These are phyloP conservation scores for Primulina eburnea DNA, from an alignment of 257 asterid genomes.

Conservation along the genomic window DNA sequence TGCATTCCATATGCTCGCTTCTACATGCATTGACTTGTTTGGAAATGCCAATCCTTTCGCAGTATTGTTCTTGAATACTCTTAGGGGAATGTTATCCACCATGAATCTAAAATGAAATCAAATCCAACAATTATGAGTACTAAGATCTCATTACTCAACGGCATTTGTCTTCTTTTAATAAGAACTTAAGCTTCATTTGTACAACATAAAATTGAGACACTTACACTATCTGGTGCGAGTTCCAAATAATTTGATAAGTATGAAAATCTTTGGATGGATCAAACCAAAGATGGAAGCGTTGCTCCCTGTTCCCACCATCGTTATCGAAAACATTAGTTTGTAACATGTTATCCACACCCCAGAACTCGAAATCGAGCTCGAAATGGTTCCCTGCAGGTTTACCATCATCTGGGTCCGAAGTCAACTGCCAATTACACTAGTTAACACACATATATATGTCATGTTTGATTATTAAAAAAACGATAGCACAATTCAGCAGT, in stretches of 20 bases:
- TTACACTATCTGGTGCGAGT: slow-evolving; percentile 44
- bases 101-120: slow-evolving; percentile 20
- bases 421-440: slow-evolving; percentile 28
- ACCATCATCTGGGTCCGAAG: slow-evolving; percentile 21
- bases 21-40: slow-evolving; percentile 28
- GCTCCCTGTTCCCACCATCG: slow-evolving; percentile 49
- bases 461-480: too few species aligned
- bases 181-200: too few species aligned
- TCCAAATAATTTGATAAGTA: slow-evolving; percentile 49
- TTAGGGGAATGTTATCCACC: slow-evolving; percentile 32
- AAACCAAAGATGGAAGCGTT: slow-evolving; percentile 48
- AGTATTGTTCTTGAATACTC: slow-evolving; percentile 36
- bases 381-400: slow-evolving; percentile 21
- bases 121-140: not conserved
- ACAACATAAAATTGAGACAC: not conserved
- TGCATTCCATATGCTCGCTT: slow-evolving; percentile 30
- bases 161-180: too few species aligned
- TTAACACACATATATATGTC: too few species aligned
- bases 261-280: slow-evolving; percentile 62
- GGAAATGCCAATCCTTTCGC: slow-evolving; percentile 21
- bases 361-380: slow-evolving; percentile 40
- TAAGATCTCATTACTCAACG: too few species aligned
- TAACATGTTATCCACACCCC: slow-evolving; percentile 27
- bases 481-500: too few species aligned
- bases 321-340: slow-evolving; percentile 51